These are phyloP conservation scores for Telopea speciosissima DNA, from an alignment of 177 flowering plant species.

Conservation along the genomic window DNA sequence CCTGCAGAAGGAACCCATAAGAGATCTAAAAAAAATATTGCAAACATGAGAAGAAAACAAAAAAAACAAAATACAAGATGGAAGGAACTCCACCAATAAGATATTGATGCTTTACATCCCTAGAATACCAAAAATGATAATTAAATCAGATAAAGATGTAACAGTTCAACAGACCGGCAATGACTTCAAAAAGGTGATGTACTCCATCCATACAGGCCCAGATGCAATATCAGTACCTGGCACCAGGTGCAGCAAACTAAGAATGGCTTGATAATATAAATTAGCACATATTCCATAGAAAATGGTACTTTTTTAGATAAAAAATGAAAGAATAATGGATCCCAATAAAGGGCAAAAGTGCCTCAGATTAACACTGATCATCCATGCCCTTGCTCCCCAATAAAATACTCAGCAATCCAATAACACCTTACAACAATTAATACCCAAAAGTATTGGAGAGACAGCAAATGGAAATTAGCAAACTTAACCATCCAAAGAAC, in stretches of 20 bases:
- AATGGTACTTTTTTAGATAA: too few relatives aligned
- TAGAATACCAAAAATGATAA: neutral
- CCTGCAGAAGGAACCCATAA: conserved; percentile 40
- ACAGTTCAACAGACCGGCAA: conserved; percentile 51
- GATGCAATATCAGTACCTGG: conserved; percentile 89
- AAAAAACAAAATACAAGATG: neutral
- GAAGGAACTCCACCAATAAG: neutral
- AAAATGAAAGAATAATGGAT: too few relatives aligned
- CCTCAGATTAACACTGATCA: too few relatives aligned
- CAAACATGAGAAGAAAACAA: too few relatives aligned
- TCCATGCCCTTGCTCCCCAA: too few relatives aligned
- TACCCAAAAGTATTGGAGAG: too few relatives aligned
- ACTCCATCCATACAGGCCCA: conserved; percentile 97
- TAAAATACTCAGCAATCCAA: too few relatives aligned
- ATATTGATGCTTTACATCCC: neutral
- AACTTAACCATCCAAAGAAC: too few relatives aligned
- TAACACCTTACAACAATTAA: too few relatives aligned
- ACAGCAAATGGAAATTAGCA: too few relatives aligned
- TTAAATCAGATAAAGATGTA: neutral
- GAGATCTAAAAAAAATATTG: neutral
- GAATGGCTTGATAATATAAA: neutral
- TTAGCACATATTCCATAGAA: too few relatives aligned
- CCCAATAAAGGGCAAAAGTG: too few relatives aligned
- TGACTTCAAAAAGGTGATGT: conserved; percentile 76
- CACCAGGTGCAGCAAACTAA: conserved; percentile 14